phyloP scores from a whole-genome alignment of 805 yeast genomes.

The Saccharomyces mikatae region DNA sequence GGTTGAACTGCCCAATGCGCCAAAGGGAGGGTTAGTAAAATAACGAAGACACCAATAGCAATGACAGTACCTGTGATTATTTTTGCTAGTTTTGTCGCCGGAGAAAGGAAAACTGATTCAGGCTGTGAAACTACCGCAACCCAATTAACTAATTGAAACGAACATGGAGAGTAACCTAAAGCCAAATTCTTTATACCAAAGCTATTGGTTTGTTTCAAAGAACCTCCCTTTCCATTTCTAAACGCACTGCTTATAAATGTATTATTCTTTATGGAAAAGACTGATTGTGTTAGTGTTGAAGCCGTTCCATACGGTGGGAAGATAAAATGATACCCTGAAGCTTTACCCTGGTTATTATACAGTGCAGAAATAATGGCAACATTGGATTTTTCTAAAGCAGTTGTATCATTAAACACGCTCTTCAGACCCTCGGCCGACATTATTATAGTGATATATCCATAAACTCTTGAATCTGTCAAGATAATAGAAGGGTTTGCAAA shows the following conservation, averaged over 20 bases:
- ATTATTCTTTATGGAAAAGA: constrained; percentile 24
- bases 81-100: constrained; percentile 51
- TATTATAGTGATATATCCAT: constrained; percentile 64
- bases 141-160: constrained; percentile 49
- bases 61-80: constrained; percentile 73
- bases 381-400: constrained; percentile 34
- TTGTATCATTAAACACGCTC: constrained; percentile 35
- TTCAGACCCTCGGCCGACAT: constrained; percentile 39
- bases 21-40: constrained; percentile 68
- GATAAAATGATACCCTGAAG: constrained; percentile 32
- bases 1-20: constrained; percentile 84
- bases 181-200: constrained; percentile 39
- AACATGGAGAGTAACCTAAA: constrained; percentile 46
- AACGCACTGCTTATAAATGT: constrained; percentile 33
- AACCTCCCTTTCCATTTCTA: constrained; percentile 35
- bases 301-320: constrained; percentile 32
- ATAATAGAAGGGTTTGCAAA: constrained; percentile 65
- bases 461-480: constrained; percentile 46
- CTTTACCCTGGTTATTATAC: constrained; percentile 21
- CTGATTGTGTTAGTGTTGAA: constrained; percentile 11
- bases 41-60: constrained; percentile 68
- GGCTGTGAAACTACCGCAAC: constrained; percentile 64
- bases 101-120: constrained; percentile 49
- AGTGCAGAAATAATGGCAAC: constrained; percentile 29
- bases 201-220: constrained; percentile 31